These are phyloP conservation scores for Paramecium bursaria DNA, from an alignment of 73 alveolate genomes.

Conservation along the genomic window DNA sequence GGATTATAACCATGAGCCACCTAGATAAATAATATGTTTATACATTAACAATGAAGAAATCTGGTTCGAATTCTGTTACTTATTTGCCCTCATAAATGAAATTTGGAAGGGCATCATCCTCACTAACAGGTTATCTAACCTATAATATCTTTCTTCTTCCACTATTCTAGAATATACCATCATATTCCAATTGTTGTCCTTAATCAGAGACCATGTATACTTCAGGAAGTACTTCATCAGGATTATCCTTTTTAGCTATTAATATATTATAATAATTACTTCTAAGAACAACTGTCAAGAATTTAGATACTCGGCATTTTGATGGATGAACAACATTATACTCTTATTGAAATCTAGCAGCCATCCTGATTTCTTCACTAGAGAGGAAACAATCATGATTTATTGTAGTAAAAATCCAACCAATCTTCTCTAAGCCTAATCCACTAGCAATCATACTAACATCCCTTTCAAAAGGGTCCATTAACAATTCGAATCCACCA, in stretches of 20 bases:
- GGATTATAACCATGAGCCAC: conserved; percentile 93
- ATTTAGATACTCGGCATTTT: conserved; percentile 93
- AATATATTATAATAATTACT: conserved; percentile 43
- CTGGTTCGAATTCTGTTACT: conserved; percentile 98
- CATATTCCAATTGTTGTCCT: conserved; percentile 96
- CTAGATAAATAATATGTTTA: conserved; percentile 14
- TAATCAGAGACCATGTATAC: conserved; percentile 98
- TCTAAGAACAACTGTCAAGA: conserved; percentile 85
- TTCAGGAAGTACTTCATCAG: conserved; percentile 93
- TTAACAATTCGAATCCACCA: conserved; percentile 83
- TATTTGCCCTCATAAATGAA: conserved; percentile 94
- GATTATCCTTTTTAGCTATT: conserved; percentile 79
- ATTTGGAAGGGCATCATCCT: conserved; percentile 90
- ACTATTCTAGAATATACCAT: conserved; percentile 89
- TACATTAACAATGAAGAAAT: conserved; percentile 94
- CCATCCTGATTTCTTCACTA: conserved; percentile 93
- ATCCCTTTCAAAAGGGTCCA: conserved; percentile 81
- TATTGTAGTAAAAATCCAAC: conserved; percentile 98
- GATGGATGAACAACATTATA: conserved; percentile 93
- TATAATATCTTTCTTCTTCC: conserved; percentile 89
- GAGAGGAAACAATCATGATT: conserved; percentile 94
- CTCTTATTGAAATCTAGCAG: conserved; percentile 91
- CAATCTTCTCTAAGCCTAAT: conserved; percentile 93
- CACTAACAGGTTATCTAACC: conserved; percentile 88
- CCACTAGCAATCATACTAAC: conserved; percentile 93